A percentile compares a stretch with the other conserved stretches of the same genome.
These are phyloP conservation scores for Solanum neorickii DNA, from an alignment of 257 asterid species.

Conservation along the genomic window DNA sequence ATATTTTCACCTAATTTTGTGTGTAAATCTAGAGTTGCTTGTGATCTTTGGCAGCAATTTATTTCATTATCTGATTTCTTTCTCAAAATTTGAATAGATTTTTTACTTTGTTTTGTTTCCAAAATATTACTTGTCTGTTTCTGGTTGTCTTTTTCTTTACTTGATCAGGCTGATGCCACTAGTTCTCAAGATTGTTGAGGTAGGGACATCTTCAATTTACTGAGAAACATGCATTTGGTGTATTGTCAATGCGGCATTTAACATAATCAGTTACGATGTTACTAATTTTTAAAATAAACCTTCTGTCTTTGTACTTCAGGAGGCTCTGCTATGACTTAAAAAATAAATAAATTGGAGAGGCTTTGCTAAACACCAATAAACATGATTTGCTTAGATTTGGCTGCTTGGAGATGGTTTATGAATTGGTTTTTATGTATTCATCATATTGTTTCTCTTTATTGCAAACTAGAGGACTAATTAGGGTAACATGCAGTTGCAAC, in stretches of 20 bases:
- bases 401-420: neutral
- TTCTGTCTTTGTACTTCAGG: neutral
- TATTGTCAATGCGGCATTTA: neutral
- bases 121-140: neutral
- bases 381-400: neutral
- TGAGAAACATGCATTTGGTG: neutral
- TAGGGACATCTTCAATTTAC: neutral
- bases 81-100: neutral
- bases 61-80: neutral
- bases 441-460: neutral
- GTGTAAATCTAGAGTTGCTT: neutral
- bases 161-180: neutral
- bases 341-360: neutral
- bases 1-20: neutral
- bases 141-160: neutral
- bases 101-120: neutral
- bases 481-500: neutral
- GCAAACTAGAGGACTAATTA: neutral
- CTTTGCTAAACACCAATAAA: neutral
- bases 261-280: neutral
- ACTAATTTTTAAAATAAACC: neutral
- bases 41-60: neutral
- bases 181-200: neutral
- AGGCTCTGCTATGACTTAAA: neutral
- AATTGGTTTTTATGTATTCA: neutral